phyloP scores from a whole-genome alignment of 2,329 filamentous ascomycete genomes.

The Arthrocladium fulminans region DNA sequence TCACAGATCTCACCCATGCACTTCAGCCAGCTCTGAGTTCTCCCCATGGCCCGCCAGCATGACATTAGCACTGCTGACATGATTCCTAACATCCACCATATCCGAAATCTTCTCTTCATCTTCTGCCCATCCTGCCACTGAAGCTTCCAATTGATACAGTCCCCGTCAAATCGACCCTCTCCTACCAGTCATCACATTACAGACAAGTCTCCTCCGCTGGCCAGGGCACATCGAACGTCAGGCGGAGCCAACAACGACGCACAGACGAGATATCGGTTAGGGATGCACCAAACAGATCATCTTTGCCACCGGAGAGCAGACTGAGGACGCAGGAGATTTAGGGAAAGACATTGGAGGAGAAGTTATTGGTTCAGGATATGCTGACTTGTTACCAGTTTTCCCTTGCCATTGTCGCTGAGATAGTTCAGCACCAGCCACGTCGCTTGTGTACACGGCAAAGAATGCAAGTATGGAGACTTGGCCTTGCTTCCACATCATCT shows the following conservation, averaged over 20 bases:
- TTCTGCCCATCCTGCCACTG: too few relatives aligned
- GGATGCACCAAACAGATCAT: background rate
- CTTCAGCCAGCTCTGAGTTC: too few relatives aligned
- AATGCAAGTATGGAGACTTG: background rate
- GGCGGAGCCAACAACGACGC: background rate
- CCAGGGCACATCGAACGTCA: background rate
- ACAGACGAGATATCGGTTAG: background rate
- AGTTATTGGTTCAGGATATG: background rate
- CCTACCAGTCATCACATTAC: background rate
- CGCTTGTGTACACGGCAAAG: background rate
- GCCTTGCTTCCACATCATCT: background rate
- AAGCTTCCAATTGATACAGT: too few relatives aligned
- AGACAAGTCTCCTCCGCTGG: background rate
- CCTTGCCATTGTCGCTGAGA: too few relatives aligned
- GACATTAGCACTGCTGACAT: too few relatives aligned
- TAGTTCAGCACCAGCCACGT: background rate
- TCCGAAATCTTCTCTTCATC: too few relatives aligned
- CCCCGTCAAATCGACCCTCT: too few relatives aligned
- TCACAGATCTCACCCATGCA: too few relatives aligned
- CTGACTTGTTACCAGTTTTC: background rate
- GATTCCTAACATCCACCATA: too few relatives aligned
- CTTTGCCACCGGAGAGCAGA: background rate
- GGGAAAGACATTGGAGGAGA: background rate
- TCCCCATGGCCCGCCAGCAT: too few relatives aligned
- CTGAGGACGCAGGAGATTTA: background rate